Conservation (phyloP, 1,284 basidiomycete genomes). For the Ganoderma boninense region DNA sequence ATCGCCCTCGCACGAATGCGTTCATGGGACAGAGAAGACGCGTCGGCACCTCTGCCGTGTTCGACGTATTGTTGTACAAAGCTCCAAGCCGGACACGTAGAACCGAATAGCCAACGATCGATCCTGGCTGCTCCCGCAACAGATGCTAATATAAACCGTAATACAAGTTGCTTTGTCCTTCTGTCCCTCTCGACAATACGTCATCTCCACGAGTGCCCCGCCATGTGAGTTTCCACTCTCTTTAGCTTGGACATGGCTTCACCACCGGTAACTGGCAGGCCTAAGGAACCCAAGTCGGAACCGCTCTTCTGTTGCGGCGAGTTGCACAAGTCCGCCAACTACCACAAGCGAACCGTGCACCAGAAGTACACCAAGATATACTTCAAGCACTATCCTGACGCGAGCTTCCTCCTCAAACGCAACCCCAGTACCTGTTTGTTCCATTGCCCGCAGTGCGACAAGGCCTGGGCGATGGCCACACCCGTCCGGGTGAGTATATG, state of each 20-base stretch:
- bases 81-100: background rate
- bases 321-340: slow-evolving; percentile 22
- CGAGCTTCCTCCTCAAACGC: slow-evolving; percentile 21
- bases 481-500: slow-evolving; percentile 28
- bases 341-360: slow-evolving; percentile 28
- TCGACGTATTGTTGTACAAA: slow-evolving; percentile 1
- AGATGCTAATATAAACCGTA: background rate
- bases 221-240: background rate
- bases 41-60: background rate
- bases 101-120: slow-evolving; percentile 2
- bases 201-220: background rate
- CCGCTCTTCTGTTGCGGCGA: slow-evolving; percentile 28
- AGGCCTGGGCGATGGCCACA: slow-evolving; percentile 18
- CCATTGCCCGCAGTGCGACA: slow-evolving; percentile 29
- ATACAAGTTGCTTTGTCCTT: background rate
- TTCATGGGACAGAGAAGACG: background rate
- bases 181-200: background rate
- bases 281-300: slow-evolving; percentile 20
- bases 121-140: background rate
- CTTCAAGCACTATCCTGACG: slow-evolving; percentile 21
- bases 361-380: slow-evolving; percentile 27
- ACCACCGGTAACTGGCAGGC: slow-evolving; percentile 16
- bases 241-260: background rate
- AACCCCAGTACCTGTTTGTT: slow-evolving; percentile 22
- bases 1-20: background rate